These are phyloP conservation scores for Alternaria alternata DNA, from an alignment of 2,329 filamentous ascomycete species.

Conservation along the genomic window DNA sequence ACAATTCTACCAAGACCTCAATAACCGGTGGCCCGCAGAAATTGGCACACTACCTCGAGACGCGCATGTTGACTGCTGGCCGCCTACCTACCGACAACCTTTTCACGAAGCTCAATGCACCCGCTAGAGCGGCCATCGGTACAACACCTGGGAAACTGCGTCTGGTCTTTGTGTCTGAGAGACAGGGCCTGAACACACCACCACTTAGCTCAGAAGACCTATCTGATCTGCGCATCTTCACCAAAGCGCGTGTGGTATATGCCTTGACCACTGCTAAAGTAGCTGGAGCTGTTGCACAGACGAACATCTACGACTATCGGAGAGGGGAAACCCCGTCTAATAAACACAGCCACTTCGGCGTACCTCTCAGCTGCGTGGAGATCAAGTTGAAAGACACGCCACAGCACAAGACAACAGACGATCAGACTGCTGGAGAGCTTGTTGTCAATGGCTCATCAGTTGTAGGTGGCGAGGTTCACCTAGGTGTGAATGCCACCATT, in stretches of 20 bases:
- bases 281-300: conserved; percentile 90
- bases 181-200: conserved; percentile 67
- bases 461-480: conserved; percentile 68
- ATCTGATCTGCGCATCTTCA: conserved; percentile 83
- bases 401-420: conserved; percentile 69
- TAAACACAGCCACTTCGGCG: conserved; percentile 75
- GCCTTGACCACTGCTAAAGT: conserved; percentile 82
- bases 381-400: conserved; percentile 73
- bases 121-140: conserved; percentile 66
- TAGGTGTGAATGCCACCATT: conserved; percentile 72
- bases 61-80: conserved; percentile 74
- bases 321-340: conserved; percentile 52
- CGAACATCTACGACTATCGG: conserved; percentile 86
- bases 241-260: conserved; percentile 81
- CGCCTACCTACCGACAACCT: conserved; percentile 74
- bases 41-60: conserved; percentile 75
- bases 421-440: conserved; percentile 64
- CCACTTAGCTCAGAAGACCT: conserved; percentile 74
- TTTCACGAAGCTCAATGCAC: conserved; percentile 68
- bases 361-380: conserved; percentile 81
- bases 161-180: conserved; percentile 80
- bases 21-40: conserved; percentile 70
- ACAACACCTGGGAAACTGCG: conserved; percentile 76
- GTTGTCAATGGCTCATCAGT: conserved; percentile 77
- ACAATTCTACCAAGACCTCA: conserved; percentile 67